phyloP scores from a whole-genome alignment of 2,329 filamentous ascomycete genomes.

The Trichoderma sp. region DNA sequence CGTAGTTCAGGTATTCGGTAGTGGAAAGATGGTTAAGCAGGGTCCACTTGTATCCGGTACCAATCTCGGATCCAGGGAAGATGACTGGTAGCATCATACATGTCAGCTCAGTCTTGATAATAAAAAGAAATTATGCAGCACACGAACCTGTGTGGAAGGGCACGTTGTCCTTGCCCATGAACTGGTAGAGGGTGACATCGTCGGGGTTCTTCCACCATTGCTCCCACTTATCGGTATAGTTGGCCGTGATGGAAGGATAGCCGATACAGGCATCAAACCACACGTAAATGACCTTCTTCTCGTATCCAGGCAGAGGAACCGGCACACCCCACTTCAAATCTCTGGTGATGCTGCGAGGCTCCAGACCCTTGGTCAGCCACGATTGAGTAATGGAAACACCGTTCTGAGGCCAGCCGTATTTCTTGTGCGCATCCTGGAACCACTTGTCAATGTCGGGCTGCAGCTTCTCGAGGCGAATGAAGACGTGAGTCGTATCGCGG shows the following conservation, averaged over 20 bases:
- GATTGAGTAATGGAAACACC: conserved; percentile 75
- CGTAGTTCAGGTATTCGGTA: conserved; percentile 85
- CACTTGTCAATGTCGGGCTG: conserved; percentile 77
- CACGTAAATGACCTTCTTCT: conserved; percentile 80
- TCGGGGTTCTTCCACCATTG: conserved; percentile 93
- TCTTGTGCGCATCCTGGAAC: conserved; percentile 72
- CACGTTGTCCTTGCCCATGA: conserved; percentile 79
- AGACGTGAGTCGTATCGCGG: conserved; percentile 86
- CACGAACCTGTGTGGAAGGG: conserved; percentile 69
- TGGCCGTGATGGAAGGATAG: conserved; percentile 92
- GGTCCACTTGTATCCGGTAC: conserved; percentile 84
- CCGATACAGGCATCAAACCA: conserved; percentile 94
- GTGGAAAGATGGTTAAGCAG: conserved; percentile 86
- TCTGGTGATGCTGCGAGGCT: conserved; percentile 85
- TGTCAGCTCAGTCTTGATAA: background rate
- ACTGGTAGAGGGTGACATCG: conserved; percentile 86
- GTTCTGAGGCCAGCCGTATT: conserved; percentile 78
- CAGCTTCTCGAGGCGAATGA: conserved; percentile 82
- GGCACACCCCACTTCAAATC: conserved; percentile 87
- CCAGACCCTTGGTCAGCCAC: conserved; percentile 82
- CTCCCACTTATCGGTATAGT: conserved; percentile 87
- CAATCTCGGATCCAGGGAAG: conserved; percentile 85
- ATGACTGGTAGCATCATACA: conserved; percentile 48
- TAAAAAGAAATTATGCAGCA: background rate
- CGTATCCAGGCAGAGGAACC: conserved; percentile 56